phyloP scores from a whole-genome alignment of 2,329 filamentous ascomycete species.

The Alternaria ethzedia region DNA sequence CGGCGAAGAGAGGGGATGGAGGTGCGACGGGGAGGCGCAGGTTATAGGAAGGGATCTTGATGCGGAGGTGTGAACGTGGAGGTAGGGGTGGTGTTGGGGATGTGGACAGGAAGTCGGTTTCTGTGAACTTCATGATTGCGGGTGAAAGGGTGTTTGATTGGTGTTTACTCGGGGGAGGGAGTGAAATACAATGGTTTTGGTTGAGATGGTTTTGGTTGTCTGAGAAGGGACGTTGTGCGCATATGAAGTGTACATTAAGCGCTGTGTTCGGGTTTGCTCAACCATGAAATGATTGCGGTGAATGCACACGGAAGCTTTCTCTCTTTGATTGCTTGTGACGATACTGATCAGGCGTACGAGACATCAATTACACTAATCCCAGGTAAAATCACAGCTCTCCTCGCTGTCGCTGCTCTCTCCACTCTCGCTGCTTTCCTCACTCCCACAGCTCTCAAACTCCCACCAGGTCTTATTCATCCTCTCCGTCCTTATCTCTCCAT shows the following conservation, averaged over 20 bases:
- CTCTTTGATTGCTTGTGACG: neutral
- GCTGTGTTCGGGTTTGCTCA: neutral
- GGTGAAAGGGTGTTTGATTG: neutral
- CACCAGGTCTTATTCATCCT: neutral
- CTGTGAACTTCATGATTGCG: neutral
- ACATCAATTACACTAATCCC: neutral
- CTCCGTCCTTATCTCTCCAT: neutral
- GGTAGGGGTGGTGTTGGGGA: neutral
- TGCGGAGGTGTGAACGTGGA: neutral
- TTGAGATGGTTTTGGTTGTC: neutral
- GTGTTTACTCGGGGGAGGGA: neutral
- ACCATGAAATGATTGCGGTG: neutral
- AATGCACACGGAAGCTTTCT: neutral
- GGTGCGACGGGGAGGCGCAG: neutral
- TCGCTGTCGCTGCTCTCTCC: neutral
- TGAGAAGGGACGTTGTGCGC: neutral
- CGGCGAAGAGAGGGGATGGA: conserved; percentile 8
- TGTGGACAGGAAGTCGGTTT: neutral
- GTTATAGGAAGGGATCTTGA: neutral
- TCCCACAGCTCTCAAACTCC: neutral
- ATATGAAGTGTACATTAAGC: neutral
- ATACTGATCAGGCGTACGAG: neutral
- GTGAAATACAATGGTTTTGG: neutral
- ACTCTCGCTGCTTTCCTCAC: neutral
- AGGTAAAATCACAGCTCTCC: neutral